Evolutionary conservation across 176 grass and related monocot genomes (phyloP), one percentile per base, ranked within the genome.

Genomic region (Oryza brachyantha): DNA sequence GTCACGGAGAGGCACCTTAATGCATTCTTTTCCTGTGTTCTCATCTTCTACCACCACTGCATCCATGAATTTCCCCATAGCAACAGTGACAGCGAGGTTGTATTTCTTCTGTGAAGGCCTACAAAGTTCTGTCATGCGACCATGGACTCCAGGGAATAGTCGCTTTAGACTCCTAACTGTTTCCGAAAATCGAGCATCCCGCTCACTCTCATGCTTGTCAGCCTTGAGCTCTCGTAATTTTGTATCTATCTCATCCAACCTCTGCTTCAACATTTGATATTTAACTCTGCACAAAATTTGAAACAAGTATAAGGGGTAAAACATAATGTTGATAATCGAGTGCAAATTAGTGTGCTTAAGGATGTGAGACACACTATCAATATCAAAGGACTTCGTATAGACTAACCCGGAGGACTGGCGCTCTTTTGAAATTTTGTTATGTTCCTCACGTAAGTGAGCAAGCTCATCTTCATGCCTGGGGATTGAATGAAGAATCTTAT

Each of bases 11-110:
- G 81, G 61, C 68, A 97, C 94, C 89, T 97, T 94, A 86, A 97
- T 97, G 81, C 94, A 97, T 84, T 97, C 94, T 77, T 98, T 98
- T 86, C 95, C 95, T 63, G 91, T 94, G 77, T 84, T 94, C 69
- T 98, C 92, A 78, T 98, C 92, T 90, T 98, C 95, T 65, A 98
- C 95, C 24, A 98, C 92, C 13, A 98, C 83, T 43, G 95, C 95
- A 83, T 98, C 95, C 95, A 98, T 98, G 70, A 90, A 98, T 83
- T 94, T 98, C 35, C 95, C 95, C 95, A 98, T 98, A 55, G 95
- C 95, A 86, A 98, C 95, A 66, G 95, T 98, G 38, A 98, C 95
- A 85, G 95, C 87, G 73, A 98, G 89, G 62, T 98, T 98, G 84
- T 94, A 98, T 86, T 94, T 98, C 87, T 98, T 98, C 54, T 98